Base-by-base conservation (phyloP, 176 grass and related monocot species). In the Triticum monococcum region DNA sequence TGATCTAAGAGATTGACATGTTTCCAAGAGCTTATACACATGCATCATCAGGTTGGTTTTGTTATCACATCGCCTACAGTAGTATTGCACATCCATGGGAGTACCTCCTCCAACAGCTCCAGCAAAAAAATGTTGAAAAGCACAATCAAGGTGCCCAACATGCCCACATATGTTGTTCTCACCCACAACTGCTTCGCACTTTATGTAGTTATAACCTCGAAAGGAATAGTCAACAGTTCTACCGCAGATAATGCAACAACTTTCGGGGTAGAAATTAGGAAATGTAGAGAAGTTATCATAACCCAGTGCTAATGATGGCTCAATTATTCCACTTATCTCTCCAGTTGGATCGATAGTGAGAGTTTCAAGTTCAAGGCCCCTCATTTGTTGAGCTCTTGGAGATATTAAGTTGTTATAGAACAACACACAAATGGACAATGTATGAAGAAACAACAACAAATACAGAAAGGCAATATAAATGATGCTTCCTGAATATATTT, bases 211-310 rank as follows among this genome's bases (percentile, higher is more conserved):
- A 68, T 89, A 91, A 86, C 87, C 80, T 72, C 77, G 77, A 86
- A 80, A 56, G 41, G 83, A 86, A 83, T 79, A 85, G 62, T 98
- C 93, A 81, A 98, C 69, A 30, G 63, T 46, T 30, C n/a, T 93
- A 52, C 61, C 43, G 84, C 95, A 98, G 57, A 98, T 83, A 67
- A 95, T 90, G n/a, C 95, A 98, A 86, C 93, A 98, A 84, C 93
- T 90, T 50, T 93, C 87, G 61, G 48, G 82, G 48, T 88, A 90
- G 79, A 98, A 98, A 85, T 83, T 85, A 86, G 80, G 79, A 46
- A 76, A 64, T 65, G 60, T 77, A 33, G 83, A 98, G 87, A 91
- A 95, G 18, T 90, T 89, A 46, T 90, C 78, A 72, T 93, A 98
- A 72, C 83, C 85, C 33, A 77, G 87, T 54, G 82, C 70, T 72